phyloP scores from a whole-genome alignment of 495 filamentous ascomycete species.

The Tuber borchii region DNA sequence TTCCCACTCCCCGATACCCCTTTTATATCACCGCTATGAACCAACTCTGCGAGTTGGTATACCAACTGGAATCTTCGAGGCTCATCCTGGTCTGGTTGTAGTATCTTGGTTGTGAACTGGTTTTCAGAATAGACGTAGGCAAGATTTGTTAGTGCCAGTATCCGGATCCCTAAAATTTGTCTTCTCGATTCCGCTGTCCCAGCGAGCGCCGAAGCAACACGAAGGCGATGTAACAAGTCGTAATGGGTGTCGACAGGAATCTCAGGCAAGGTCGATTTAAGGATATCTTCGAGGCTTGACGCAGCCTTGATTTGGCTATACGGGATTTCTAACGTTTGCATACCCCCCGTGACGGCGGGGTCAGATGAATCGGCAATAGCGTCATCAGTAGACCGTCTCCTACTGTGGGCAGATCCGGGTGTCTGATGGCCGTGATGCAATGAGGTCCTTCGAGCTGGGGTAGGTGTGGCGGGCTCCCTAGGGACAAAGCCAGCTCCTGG shows the following conservation, averaged over 20 bases:
- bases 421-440: constrained; percentile 34
- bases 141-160: constrained; percentile 85
- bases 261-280: constrained; percentile 57
- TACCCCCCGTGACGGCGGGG: constrained; percentile 48
- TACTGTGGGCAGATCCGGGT: constrained; percentile 29
- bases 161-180: constrained; percentile 68
- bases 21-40: constrained; percentile 65
- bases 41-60: constrained; percentile 84
- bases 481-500: constrained; percentile 29
- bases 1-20: constrained; percentile 41
- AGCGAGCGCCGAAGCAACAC: constrained; percentile 69
- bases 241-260: constrained; percentile 69
- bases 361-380: constrained; percentile 51
- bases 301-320: constrained; percentile 56
- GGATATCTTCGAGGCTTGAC: constrained; percentile 57
- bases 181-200: constrained; percentile 60
- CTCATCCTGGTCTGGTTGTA: constrained; percentile 84
- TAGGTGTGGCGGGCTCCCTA: constrained; percentile 50
- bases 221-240: constrained; percentile 75
- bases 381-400: constrained; percentile 31
- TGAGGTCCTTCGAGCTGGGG: constrained; percentile 47
- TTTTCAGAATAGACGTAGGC: constrained; percentile 78
- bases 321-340: constrained; percentile 66
- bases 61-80: constrained; percentile 81
- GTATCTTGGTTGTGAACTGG: constrained; percentile 71